Evolutionary conservation across 352 stramenopile genomes (phyloP), one percentile per base, ranked within the genome.

Genomic region (Phytophthora hybrid): DNA sequence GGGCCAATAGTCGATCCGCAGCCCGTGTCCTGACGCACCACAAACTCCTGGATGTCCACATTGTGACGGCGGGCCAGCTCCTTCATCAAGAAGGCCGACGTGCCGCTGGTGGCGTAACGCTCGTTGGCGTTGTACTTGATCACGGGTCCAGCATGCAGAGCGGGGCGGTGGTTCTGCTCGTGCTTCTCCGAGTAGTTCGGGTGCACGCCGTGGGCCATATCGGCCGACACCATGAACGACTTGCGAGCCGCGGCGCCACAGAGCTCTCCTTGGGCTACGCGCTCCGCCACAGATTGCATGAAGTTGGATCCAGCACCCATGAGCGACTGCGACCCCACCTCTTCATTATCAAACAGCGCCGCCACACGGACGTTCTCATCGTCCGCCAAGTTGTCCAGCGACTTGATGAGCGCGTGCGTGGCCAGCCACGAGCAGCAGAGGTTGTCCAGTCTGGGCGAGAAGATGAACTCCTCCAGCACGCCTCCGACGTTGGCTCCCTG

Each of bases 81-180:
- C 70, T 97, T 93, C 65, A 98, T 88, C 46, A 98, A 79, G 59
- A 99, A 88, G 4, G 92, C 90, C 5, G 97, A 99, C 14, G 98
- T 88, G 46, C 88, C 88, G 57, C 93, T 98, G 7, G 97, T 99
- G 16, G 97, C 92, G 74, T 99, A 99, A 53, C 97, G 86, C 79
- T 99, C 96, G 81, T 99, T 99, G 34, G 89, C 88, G 78, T 99
- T 99, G 77, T 98, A 93, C 87, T 99, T 99, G 71, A 99, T 99
- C n/a, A 99, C 98, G 64, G 98, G 85, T n/a, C 97, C 97, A 14
- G 70, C 81, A 78, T 98, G 97, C 70, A 99, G 82, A 57, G 89
- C 87, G 7, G 96, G 97, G 18, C 90, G 85, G 83, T 99, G 96
- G 69, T 97, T 94, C 57, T 86, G 67, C 67, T 99, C 97, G 81